Percentiles rank a stretch among this genome's conserved stretches.
Evolutionary conservation across 495 filamentous ascomycete species (phyloP).

Genomic region (Neurospora sp.): DNA sequence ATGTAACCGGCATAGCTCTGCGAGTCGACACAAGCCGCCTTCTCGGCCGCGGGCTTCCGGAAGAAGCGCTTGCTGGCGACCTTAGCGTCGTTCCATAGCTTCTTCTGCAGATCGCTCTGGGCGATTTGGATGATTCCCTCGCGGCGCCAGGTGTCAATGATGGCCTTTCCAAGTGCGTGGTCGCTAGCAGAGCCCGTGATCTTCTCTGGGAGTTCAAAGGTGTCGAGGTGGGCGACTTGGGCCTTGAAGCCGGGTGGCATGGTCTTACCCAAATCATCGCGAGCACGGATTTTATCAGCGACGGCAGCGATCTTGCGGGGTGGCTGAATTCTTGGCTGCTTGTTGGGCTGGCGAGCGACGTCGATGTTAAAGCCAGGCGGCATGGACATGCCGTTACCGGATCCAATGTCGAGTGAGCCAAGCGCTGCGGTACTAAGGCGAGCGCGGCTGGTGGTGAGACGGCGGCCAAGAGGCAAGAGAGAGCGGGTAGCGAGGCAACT

Average conservation of each 20-base stretch:
- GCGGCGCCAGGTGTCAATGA: conserved; percentile 29
- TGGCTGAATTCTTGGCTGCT: not conserved
- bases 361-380: conserved; percentile 12
- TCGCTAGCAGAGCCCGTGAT: conserved; percentile 19
- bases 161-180: conserved; percentile 21
- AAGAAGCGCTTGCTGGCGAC: conserved; percentile 30
- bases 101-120: conserved; percentile 17
- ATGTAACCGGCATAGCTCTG: conserved; percentile 38
- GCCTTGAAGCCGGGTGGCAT: conserved; percentile 31
- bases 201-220: conserved; percentile 25
- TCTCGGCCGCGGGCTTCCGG: conserved; percentile 17
- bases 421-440: conserved; percentile 11
- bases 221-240: conserved; percentile 20
- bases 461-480: conserved; percentile 1
- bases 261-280: conserved; percentile 4
- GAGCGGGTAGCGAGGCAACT: conserved; percentile 1
- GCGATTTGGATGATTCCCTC: conserved; percentile 37
- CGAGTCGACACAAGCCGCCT: conserved; percentile 33
- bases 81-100: conserved; percentile 18
- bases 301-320: not conserved
- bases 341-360: conserved; percentile 1
- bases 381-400: conserved; percentile 2
- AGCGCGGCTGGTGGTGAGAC: conserved; percentile 1
- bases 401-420: not conserved
- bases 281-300: not conserved